A percentile compares a stretch with the other conserved stretches of the same genome.
Conservation (phyloP, 345 rosid genomes). For the Eucalyptus melliodora region DNA sequence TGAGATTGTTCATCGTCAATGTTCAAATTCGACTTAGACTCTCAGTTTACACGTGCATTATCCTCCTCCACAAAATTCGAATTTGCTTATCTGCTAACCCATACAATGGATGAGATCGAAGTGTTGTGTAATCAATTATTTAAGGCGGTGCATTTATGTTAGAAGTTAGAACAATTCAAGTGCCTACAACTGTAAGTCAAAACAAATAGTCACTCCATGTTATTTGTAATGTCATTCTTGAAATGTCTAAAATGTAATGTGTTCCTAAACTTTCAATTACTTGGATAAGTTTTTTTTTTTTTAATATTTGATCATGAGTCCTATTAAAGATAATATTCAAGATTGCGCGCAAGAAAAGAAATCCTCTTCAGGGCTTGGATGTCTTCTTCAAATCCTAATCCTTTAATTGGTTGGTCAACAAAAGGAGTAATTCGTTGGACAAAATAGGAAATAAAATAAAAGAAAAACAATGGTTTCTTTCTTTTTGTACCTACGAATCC, state of each 20-base stretch:
- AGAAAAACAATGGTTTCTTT: too few relatives aligned
- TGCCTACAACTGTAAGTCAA: background rate
- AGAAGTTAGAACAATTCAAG: background rate
- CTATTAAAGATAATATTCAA: too few relatives aligned
- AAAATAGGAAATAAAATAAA: too few relatives aligned
- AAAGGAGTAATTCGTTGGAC: too few relatives aligned
- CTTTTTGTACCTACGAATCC: too few relatives aligned
- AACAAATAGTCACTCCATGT: background rate
- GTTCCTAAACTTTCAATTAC: background rate
- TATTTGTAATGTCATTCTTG: background rate
- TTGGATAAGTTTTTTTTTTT: too few relatives aligned
- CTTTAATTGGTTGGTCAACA: too few relatives aligned
- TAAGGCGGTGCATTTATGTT: background rate
- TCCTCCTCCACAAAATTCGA: background rate
- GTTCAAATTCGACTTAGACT: background rate
- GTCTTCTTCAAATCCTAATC: too few relatives aligned
- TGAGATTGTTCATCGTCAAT: background rate
- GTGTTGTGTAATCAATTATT: background rate
- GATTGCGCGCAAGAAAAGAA: too few relatives aligned
- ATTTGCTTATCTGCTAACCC: background rate
- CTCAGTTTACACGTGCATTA: background rate
- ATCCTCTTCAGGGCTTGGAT: too few relatives aligned
- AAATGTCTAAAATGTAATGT: background rate
- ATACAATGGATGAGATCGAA: background rate
- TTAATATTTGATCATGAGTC: too few relatives aligned